Evolutionary conservation across 2,329 filamentous ascomycete species (phyloP).

Genomic region (Talaromyces albobiverticillius): DNA sequence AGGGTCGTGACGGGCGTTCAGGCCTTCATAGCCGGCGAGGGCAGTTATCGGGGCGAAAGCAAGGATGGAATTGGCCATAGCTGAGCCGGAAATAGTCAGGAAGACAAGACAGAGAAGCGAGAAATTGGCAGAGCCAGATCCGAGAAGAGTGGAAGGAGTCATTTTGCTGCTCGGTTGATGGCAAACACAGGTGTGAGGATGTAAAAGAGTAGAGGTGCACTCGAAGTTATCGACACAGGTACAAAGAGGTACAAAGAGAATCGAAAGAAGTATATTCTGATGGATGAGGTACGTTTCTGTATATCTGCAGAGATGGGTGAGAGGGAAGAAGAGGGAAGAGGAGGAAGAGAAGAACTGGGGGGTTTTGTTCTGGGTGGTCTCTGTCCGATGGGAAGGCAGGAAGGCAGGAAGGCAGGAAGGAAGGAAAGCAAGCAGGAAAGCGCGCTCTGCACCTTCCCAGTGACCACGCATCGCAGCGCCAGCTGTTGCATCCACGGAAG

Average conservation of each 20-base stretch:
- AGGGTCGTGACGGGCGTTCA: not conserved
- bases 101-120: not conserved
- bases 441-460: not conserved
- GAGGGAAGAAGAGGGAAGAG: not conserved
- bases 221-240: slow-evolving; percentile 4
- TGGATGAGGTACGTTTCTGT: not conserved
- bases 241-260: not conserved
- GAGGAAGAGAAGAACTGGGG: slow-evolving; percentile 1
- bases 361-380: no score
- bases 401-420: not conserved
- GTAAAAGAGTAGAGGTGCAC: not conserved
- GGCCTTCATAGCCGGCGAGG: not conserved
- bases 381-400: not conserved
- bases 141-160: not conserved
- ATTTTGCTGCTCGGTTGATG: not conserved
- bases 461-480: no score
- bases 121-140: not conserved
- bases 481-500: no score
- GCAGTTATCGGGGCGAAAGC: slow-evolving; percentile 11
- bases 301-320: not conserved
- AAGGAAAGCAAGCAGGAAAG: no score
- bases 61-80: slow-evolving; percentile 6
- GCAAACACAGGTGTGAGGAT: not conserved
- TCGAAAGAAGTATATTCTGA: not conserved
- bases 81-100: not conserved